Evolutionary conservation across 768 basidiomycete species (phyloP).

Genomic region (Lactarius quietus): DNA sequence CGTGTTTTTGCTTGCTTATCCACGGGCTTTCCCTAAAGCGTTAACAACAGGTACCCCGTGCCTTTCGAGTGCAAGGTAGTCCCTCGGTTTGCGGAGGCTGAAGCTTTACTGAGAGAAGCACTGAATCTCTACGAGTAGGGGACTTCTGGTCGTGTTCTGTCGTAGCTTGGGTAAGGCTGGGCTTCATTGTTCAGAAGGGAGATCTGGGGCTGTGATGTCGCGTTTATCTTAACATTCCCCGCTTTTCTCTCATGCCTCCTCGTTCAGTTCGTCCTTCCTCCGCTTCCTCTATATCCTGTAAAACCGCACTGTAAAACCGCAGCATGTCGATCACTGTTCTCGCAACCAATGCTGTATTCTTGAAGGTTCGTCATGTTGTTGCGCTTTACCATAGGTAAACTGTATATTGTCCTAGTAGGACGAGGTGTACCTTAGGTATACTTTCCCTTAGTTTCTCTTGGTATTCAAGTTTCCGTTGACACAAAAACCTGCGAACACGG

Average conservation of each 20-base stretch:
- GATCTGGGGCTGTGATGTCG: neutral
- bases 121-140: neutral
- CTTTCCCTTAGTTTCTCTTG: too few relatives aligned
- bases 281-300: neutral
- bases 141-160: neutral
- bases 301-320: too few relatives aligned
- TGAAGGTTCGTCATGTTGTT: too few relatives aligned
- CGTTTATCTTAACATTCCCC: too few relatives aligned
- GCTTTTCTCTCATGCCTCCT: neutral
- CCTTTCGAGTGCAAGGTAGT: slow-evolving; percentile 1
- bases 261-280: too few relatives aligned
- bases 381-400: too few relatives aligned
- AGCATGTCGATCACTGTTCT: neutral
- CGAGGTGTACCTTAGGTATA: too few relatives aligned
- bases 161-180: neutral
- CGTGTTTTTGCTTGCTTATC: neutral
- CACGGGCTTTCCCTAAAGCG: neutral
- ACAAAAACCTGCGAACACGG: too few relatives aligned
- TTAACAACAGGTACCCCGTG: neutral
- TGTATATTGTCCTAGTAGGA: too few relatives aligned
- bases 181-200: neutral
- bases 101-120: neutral
- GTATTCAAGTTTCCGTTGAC: too few relatives aligned
- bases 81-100: slow-evolving; percentile 7
- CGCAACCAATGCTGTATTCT: neutral